Evolutionary conservation across 2,329 filamentous ascomycete species (phyloP).

Genomic region (Cordyceps farinosa): DNA sequence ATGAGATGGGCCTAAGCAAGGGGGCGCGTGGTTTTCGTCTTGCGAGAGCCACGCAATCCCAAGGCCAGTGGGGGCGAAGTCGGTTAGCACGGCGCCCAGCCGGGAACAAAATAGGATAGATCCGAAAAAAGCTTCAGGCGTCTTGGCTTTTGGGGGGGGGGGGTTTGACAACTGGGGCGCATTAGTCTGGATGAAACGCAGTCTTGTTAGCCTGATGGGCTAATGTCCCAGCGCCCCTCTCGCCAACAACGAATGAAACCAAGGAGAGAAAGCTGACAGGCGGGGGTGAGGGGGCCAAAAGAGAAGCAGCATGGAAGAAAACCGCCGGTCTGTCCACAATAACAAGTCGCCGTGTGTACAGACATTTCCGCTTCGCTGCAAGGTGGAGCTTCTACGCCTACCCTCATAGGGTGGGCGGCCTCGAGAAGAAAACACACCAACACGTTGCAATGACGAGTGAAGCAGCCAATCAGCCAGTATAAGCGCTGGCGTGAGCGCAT

Average conservation of each 20-base stretch:
- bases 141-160: background rate
- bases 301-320: background rate
- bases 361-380: too few species aligned
- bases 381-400: too few species aligned
- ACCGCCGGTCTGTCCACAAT: background rate
- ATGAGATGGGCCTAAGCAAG: background rate
- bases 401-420: too few species aligned
- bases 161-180: background rate
- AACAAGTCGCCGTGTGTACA: slow-evolving; percentile 1
- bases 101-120: background rate
- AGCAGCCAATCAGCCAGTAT: too few species aligned
- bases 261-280: background rate
- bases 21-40: background rate
- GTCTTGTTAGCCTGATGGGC: background rate
- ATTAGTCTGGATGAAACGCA: background rate
- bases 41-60: background rate
- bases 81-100: background rate
- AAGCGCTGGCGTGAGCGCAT: too few species aligned
- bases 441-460: too few species aligned
- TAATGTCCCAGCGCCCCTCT: too few species aligned
- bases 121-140: background rate
- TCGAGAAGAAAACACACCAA: too few species aligned
- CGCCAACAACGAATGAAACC: background rate
- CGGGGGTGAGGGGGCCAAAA: background rate
- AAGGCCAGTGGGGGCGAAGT: background rate